Evolutionary conservation across 495 filamentous ascomycete species (phyloP).

Genomic region (Podospora bellae-mahoneyi): DNA sequence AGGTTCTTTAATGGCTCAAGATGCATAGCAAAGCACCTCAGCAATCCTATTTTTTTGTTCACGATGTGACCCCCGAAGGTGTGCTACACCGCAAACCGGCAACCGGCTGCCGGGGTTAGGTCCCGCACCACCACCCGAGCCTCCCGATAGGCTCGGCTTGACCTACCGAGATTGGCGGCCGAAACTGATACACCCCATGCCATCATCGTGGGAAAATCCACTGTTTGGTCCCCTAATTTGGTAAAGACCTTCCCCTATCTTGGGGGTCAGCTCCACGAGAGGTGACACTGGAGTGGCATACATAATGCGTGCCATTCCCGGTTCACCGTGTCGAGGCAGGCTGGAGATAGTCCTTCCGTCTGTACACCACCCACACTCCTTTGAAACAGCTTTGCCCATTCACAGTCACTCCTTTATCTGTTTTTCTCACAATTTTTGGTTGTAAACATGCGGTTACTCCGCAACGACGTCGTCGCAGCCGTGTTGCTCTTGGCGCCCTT

Average conservation of each 20-base stretch:
- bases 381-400: background rate
- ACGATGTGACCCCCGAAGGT: background rate
- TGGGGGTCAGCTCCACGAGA: background rate
- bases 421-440: background rate
- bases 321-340: background rate
- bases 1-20: too few species aligned
- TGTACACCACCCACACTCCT: background rate
- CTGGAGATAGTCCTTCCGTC: background rate
- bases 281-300: background rate
- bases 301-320: background rate
- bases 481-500: constrained; percentile 7
- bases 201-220: background rate
- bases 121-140: background rate
- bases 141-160: constrained; percentile 3
- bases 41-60: too few species aligned
- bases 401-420: background rate
- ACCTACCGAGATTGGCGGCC: constrained; percentile 7
- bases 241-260: background rate
- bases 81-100: background rate
- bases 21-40: too few species aligned
- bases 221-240: background rate
- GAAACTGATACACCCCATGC: background rate
- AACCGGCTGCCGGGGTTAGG: background rate
- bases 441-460: constrained; percentile 6
- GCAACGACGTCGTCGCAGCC: constrained; percentile 4